Percentiles rank a stretch among this genome's conserved stretches.
phyloP scores from a whole-genome alignment of 2,329 filamentous ascomycete genomes.

The Ophiostoma sp. region DNA sequence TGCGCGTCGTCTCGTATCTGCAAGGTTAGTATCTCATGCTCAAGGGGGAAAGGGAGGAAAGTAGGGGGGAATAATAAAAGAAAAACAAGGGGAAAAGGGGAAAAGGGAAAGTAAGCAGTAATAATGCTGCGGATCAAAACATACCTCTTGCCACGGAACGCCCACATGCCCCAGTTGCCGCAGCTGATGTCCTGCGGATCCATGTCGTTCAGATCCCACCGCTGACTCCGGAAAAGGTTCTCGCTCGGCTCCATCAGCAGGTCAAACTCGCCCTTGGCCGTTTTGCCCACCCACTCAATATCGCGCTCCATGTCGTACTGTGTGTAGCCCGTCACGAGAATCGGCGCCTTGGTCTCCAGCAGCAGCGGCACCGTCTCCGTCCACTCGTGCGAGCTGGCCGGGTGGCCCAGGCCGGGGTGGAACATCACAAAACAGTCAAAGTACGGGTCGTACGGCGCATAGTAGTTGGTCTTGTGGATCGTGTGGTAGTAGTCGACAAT shows the following conservation, averaged over 20 bases:
- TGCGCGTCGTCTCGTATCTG: constrained; percentile 15
- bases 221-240: constrained; percentile 85
- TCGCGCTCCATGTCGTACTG: constrained; percentile 92
- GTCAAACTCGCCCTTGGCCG: constrained; percentile 85
- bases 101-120: not conserved
- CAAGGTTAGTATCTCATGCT: not conserved
- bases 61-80: not conserved
- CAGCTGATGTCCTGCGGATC: constrained; percentile 92
- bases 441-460: constrained; percentile 94
- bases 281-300: constrained; percentile 81
- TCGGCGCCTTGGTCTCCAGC: constrained; percentile 90
- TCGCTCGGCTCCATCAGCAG: constrained; percentile 86
- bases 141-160: constrained; percentile 93
- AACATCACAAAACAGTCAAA: constrained; percentile 97
- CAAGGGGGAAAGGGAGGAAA: no score
- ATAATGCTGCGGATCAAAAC: constrained; percentile 29
- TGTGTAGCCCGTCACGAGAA: constrained; percentile 93
- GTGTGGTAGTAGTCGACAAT: constrained; percentile 99
- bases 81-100: not conserved
- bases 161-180: constrained; percentile 97
- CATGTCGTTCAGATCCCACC: constrained; percentile 95
- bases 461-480: constrained; percentile 82
- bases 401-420: constrained; percentile 92
- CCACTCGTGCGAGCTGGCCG: constrained; percentile 91
- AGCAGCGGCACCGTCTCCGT: constrained; percentile 81